Base-by-base conservation (phyloP, 148 eudicot genomes). In the Nepenthes gracilis region DNA sequence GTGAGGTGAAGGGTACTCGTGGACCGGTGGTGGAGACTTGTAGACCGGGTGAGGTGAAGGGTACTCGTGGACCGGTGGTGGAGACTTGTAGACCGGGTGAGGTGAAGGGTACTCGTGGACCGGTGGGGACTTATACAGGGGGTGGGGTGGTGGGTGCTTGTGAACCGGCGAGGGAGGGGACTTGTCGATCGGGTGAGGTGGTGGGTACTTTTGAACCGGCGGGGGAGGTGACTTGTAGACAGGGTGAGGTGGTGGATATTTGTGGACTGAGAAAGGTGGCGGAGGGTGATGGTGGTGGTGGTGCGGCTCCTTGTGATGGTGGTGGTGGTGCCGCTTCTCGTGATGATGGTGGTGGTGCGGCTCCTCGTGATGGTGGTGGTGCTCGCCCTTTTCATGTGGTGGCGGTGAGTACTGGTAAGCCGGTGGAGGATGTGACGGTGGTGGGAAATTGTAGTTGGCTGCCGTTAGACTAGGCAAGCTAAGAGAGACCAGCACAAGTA, bases 31-130 rank as follows among this genome's bases (percentile, higher is more conserved):
- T 58, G 36, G 76, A 51, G n/a, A n/a, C n/a, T n/a, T n/a, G n/a
- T n/a, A n/a, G n/a, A n/a, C n/a, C n/a, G 35, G 75, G 79, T 54
- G 72, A 63, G 33, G 81, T 40, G 75, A 56, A 14, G 55, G 33
- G 52, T 64, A 52, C 1, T 69, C 74, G 1, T 72, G 77, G 3
- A 70, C 61, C 1, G 70, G 61, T 7, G 67, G 53, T 47, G 71
- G 54, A 11, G n/a, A n/a, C n/a, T n/a, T n/a, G n/a, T n/a, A n/a
- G n/a, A n/a, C n/a, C n/a, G n/a, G n/a, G n/a, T n/a, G n/a, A n/a
- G n/a, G n/a, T n/a, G n/a, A n/a, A n/a, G n/a, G n/a, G n/a, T 64
- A 70, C 12, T 37, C 12, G 33, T 62, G 64, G 14, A 50, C 45
- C 23, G 65, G 64, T 36, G 70, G 70, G 9, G n/a, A n/a, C n/a